phyloP scores from a whole-genome alignment of 345 rosid species.

The Psidium guajava region DNA sequence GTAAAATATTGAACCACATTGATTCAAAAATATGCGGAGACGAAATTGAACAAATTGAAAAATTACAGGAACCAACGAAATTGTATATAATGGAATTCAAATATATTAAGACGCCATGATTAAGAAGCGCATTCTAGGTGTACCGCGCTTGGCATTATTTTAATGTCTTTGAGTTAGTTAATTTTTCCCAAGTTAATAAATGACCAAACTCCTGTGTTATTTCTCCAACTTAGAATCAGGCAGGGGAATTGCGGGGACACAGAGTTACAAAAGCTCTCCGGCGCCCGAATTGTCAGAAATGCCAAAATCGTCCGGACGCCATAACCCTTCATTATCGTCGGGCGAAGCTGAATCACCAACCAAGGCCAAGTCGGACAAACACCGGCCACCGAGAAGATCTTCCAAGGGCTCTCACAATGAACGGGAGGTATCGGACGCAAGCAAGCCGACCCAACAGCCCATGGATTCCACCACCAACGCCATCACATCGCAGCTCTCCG shows the following conservation, averaged over 20 bases:
- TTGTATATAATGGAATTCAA: not conserved
- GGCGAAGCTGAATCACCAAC: constrained; percentile 18
- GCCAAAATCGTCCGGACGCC: constrained; percentile 35
- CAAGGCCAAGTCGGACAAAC: constrained; percentile 37
- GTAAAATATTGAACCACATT: not conserved
- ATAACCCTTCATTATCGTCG: constrained; percentile 1
- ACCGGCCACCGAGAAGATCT: constrained; percentile 32
- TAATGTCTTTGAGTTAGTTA: not conserved
- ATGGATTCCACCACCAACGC: not conserved
- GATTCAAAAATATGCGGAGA: not conserved
- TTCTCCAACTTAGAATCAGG: constrained; percentile 5
- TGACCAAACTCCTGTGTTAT: not conserved
- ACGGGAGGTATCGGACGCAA: constrained; percentile 8
- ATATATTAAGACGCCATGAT: not conserved
- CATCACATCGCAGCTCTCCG: constrained; percentile 10
- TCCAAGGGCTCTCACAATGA: constrained; percentile 14
- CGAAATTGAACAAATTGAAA: not conserved
- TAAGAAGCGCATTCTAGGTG: not conserved
- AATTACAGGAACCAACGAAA: not conserved
- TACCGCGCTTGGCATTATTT: not conserved
- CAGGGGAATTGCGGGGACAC: not conserved
- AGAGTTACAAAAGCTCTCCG: not conserved
- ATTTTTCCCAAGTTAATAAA: not conserved
- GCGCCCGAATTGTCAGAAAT: constrained; percentile 13
- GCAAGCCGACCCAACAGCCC: constrained; percentile 5